Percentiles rank a stretch among this genome's conserved stretches.
Conservation (phyloP, 2,329 filamentous ascomycete species). For the Colletotrichum chlorophyti region DNA sequence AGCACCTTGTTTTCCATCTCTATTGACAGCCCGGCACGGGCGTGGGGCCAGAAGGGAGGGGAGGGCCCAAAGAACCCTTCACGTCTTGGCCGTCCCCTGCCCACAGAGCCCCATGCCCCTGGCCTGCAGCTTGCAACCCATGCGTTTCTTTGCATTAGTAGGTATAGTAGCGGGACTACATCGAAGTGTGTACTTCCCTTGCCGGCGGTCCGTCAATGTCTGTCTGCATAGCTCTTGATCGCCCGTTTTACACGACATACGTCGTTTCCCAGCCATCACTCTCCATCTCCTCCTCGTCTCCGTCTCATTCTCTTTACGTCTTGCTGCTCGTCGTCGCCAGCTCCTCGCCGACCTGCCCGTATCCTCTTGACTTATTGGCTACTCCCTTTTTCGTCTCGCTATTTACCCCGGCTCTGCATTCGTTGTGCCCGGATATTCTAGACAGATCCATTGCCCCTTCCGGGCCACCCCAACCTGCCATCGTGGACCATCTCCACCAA, state of each 20-base stretch:
- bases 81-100: constrained; percentile 18
- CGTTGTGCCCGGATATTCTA: constrained; percentile 4
- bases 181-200: constrained; percentile 2
- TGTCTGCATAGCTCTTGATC: constrained; percentile 19
- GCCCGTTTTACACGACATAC: constrained; percentile 28
- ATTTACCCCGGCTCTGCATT: background rate
- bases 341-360: constrained; percentile 19
- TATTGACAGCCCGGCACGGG: constrained; percentile 23
- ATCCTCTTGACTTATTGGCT: background rate
- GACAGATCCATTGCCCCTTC: constrained; percentile 31
- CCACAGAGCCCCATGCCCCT: constrained; percentile 30
- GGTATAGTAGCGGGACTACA: constrained; percentile 1
- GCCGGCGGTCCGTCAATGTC: background rate
- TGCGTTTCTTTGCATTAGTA: constrained; percentile 5
- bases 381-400: constrained; percentile 24
- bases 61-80: constrained; percentile 4
- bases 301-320: background rate
- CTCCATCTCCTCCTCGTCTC: background rate
- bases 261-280: too few relatives aligned
- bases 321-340: background rate
- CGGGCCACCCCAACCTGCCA: constrained; percentile 36
- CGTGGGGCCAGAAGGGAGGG: constrained; percentile 13
- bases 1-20: constrained; percentile 13
- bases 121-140: constrained; percentile 21
- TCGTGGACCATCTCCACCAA: constrained; percentile 39